Base-by-base conservation (phyloP, 352 stramenopile species). In the Albugo laibachii region DNA sequence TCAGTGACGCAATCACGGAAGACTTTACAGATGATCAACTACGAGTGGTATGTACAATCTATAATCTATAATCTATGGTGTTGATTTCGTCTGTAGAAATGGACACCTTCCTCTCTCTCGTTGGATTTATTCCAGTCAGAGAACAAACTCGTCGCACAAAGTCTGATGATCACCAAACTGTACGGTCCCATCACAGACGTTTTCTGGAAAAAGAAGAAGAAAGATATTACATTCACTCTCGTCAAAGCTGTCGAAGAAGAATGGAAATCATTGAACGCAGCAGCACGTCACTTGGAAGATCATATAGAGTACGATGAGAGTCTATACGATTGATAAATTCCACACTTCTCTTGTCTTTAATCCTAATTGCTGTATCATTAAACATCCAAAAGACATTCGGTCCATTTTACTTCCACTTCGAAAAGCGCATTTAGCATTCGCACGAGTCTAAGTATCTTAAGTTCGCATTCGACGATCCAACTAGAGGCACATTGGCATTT, bases 291-390 rank as follows among this genome's bases (percentile, higher is more conserved):
- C 37, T 59, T 91, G 52, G 73, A 86, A 48, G 65, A 83, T 14
- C 75, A 91, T 61, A 83, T 91, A 41, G 62, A 86, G 48, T 91
- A 91, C 59, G 75, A 91, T 45, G 65, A 80, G 16, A 80, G 70
- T 48, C 50, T 91, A 24, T 91, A 74, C 48, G 75, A 86, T 21
- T 86, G 65, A 63, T 14, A 18, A 5, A 24, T 10, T 43, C 20
- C 8, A 10, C 8, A 31, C 24, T 31, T 31, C 24, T 31, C 3
- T 31, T 31, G 24, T 31, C n/a, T n/a, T n/a, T n/a, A n/a, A n/a
- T n/a, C n/a, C n/a, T n/a, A n/a, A n/a, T n/a, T n/a, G n/a, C n/a
- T n/a, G n/a, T n/a, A n/a, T n/a, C n/a, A n/a, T n/a, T n/a, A n/a
- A n/a, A n/a, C n/a, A n/a, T n/a, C n/a, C n/a, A n/a, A 31, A 31